Percentiles rank a stretch among this genome's conserved stretches.
Conservation (phyloP, 2,329 filamentous ascomycete species). For the Neonectria sp. region DNA sequence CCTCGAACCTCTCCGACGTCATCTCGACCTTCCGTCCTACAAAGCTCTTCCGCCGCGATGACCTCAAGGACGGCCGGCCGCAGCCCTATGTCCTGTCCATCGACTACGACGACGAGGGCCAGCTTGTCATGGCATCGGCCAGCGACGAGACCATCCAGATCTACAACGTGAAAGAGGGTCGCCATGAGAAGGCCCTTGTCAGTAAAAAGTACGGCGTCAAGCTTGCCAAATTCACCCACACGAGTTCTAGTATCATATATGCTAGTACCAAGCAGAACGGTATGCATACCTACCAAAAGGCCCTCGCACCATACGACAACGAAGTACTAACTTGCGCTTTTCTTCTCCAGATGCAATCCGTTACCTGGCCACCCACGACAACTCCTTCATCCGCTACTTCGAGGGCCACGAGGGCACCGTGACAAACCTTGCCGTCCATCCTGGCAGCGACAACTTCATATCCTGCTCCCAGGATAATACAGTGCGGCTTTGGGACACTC, state of each 20-base stretch:
- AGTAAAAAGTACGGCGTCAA: slow-evolving; percentile 98
- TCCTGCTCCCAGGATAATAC: slow-evolving; percentile 94
- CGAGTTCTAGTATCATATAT: slow-evolving; percentile 91
- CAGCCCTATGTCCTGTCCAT: slow-evolving; percentile 59
- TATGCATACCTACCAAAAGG: slow-evolving; percentile 54
- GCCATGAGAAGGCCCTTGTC: slow-evolving; percentile 88
- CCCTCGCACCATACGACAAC: neutral
- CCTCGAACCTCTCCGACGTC: slow-evolving; percentile 82
- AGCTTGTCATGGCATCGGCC: slow-evolving; percentile 90
- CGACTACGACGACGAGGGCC: slow-evolving; percentile 96
- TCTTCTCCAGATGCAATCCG: slow-evolving; percentile 77
- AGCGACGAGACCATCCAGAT: slow-evolving; percentile 97
- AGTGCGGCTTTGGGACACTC: slow-evolving; percentile 90
- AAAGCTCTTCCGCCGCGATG: slow-evolving; percentile 78
- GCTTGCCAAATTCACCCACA: slow-evolving; percentile 94
- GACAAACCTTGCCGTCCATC: slow-evolving; percentile 87
- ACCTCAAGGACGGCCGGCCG: slow-evolving; percentile 64
- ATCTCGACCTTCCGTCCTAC: slow-evolving; percentile 84
- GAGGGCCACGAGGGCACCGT: slow-evolving; percentile 89
- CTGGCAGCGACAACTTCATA: slow-evolving; percentile 90
- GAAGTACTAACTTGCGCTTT: slow-evolving; percentile 17
- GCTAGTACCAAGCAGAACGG: slow-evolving; percentile 95
- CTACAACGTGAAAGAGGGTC: slow-evolving; percentile 93
- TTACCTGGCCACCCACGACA: slow-evolving; percentile 94
- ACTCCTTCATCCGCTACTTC: slow-evolving; percentile 97